Evolutionary conservation across 495 filamentous ascomycete genomes (phyloP).

Genomic region (Lindgomyces ingoldianus): DNA sequence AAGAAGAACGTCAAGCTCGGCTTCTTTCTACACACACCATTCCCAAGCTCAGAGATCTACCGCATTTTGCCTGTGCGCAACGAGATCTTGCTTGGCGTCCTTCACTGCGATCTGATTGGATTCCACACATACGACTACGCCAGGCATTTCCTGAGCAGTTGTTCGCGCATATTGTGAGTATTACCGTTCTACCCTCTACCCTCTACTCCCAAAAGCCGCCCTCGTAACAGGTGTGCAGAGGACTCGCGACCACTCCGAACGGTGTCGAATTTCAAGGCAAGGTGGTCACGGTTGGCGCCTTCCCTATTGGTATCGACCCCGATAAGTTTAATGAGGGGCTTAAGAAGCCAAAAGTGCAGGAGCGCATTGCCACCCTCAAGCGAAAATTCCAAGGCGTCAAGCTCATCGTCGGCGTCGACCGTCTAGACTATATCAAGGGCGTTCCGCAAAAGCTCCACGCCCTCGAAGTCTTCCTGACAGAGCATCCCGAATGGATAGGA

Average conservation of each 20-base stretch:
- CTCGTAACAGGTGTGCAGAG: constrained; percentile 50
- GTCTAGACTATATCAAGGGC: constrained; percentile 94
- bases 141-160: constrained; percentile 84
- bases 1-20: constrained; percentile 86
- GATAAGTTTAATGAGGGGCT: constrained; percentile 90
- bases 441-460: constrained; percentile 93
- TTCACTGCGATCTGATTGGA: constrained; percentile 84
- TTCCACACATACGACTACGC: constrained; percentile 97
- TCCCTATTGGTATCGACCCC: constrained; percentile 93
- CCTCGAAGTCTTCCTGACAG: constrained; percentile 84
- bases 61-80: constrained; percentile 85
- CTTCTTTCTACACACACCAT: constrained; percentile 94
- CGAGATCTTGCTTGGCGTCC: constrained; percentile 72
- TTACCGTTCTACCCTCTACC: neutral
- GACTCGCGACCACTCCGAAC: constrained; percentile 77
- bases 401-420: constrained; percentile 89
- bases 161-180: constrained; percentile 75
- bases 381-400: constrained; percentile 84
- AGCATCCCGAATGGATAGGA: constrained; percentile 88
- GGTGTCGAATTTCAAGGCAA: constrained; percentile 76
- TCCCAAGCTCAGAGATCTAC: constrained; percentile 91
- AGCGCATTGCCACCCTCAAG: constrained; percentile 73
- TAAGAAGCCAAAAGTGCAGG: constrained; percentile 74
- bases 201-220: neutral
- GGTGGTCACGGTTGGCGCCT: constrained; percentile 73